These are phyloP conservation scores for Aaosphaeria arxii DNA, from an alignment of 2,329 filamentous ascomycete species.

Conservation along the genomic window DNA sequence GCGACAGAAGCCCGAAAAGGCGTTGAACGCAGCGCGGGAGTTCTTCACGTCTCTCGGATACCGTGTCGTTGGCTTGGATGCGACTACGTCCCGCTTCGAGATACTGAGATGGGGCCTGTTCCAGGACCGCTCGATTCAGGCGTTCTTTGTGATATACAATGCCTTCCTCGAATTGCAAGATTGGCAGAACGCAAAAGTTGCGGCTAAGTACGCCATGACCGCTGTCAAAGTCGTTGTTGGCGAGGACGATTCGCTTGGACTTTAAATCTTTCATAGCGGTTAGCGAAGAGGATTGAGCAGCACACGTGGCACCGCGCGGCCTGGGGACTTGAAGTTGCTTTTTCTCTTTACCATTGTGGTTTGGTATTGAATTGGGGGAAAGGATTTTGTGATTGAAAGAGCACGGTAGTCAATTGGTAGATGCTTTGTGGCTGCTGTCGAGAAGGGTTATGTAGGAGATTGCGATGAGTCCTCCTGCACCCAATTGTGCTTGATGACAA, in stretches of 20 bases:
- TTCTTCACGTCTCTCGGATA: slow-evolving; percentile 11
- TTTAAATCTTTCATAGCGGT: no score
- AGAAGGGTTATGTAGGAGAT: no score
- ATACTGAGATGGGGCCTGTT: slow-evolving; percentile 30
- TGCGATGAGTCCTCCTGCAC: no score
- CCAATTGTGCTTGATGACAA: no score
- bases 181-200: slow-evolving; percentile 11
- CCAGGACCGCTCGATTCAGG: slow-evolving; percentile 17
- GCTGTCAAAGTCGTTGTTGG: slow-evolving; percentile 34
- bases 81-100: slow-evolving; percentile 5
- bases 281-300: no score
- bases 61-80: slow-evolving; percentile 9
- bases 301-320: no score
- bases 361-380: no score
- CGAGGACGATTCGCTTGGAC: slow-evolving; percentile 16
- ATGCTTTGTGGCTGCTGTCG: no score
- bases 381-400: no score
- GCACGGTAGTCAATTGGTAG: no score
- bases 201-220: slow-evolving; percentile 27
- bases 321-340: no score
- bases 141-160: slow-evolving; percentile 23
- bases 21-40: slow-evolving; percentile 5
- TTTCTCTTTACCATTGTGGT: no score
- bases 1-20: slow-evolving; percentile 4
- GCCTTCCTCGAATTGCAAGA: slow-evolving; percentile 20